Evolutionary conservation across 2,329 filamentous ascomycete species (phyloP).

Genomic region (Cladosporium austrohemisphaericum): DNA sequence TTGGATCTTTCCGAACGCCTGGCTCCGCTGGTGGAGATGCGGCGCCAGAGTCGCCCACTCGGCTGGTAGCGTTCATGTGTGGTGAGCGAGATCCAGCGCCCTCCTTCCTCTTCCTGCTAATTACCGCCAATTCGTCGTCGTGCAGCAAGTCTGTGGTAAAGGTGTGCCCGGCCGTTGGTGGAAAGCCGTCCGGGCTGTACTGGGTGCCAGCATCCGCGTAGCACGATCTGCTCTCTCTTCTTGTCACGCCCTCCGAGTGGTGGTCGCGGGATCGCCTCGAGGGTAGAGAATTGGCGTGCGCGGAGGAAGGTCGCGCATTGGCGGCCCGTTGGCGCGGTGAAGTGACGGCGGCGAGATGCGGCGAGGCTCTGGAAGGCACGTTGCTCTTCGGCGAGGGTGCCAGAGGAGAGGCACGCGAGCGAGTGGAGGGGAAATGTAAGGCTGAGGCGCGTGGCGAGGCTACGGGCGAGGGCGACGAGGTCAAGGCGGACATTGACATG

Average conservation of each 20-base stretch:
- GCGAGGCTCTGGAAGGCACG: constrained; percentile 5
- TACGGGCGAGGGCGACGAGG: constrained; percentile 30
- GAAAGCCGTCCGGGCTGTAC: constrained; percentile 49
- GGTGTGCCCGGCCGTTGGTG: constrained; percentile 38
- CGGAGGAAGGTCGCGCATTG: constrained; percentile 11
- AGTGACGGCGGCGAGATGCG: constrained; percentile 3
- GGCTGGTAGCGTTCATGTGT: constrained; percentile 19
- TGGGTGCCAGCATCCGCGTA: constrained; percentile 51
- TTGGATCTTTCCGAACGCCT: constrained; percentile 7
- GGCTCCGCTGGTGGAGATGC: constrained; percentile 13
- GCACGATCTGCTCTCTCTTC: constrained; percentile 1
- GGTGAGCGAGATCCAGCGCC: constrained; percentile 13
- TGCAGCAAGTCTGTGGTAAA: constrained; percentile 21
- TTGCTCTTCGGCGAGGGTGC: constrained; percentile 3
- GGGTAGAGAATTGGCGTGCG: background rate
- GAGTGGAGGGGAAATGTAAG: constrained; percentile 19
- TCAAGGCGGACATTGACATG: constrained; percentile 30
- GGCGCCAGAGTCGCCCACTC: background rate
- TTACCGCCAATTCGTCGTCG: constrained; percentile 14
- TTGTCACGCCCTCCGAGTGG: constrained; percentile 9
- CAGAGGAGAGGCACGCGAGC: constrained; percentile 3
- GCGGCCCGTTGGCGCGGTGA: constrained; percentile 14
- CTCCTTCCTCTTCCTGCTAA: constrained; percentile 28
- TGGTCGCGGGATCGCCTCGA: constrained; percentile 9
- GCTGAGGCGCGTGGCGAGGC: constrained; percentile 26